Evolutionary conservation across 805 yeast genomes (phyloP), one percentile per base, ranked within the genome.

Genomic region (Diddensiella caesifluorescens): DNA sequence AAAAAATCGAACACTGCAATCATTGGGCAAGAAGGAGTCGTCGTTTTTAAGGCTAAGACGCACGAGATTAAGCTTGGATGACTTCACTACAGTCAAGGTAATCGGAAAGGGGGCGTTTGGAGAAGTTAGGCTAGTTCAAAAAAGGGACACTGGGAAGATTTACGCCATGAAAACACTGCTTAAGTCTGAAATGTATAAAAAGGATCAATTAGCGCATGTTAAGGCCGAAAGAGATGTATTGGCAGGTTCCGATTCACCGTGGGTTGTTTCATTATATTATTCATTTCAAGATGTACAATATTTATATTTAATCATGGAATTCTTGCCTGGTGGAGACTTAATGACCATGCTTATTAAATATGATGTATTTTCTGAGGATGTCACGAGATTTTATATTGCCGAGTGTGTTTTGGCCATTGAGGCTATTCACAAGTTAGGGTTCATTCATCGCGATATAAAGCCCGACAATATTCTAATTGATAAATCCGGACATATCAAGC

Each of bases 41-140:
- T 89, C 84, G 48, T 88, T 84, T 53, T 67, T 89, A 57, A 74
- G 97, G 48, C 71, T 88, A 42, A 69, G 96, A 52, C 75, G 97
- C 61, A 88, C 96, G 0, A 75, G 88, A 56, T 69, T 88, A 41
- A 74, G 87, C 1, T 68, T 87, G 32, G 92, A 83, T 30, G 97
- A 88, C 64, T 85, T 88, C 64, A 75, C 71, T 45, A 88, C 96
- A 1, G 94, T 88, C 41, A 87, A 87, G 63, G 95, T 83, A 26
- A 75, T 79, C 50, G 98, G 98, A 38, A 92, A 92, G 61, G 98
- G 98, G 49, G 96, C 98, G 0, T 92, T 92, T 67, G 98, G 98
- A 48, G 97, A 88, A 59, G 98, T 92, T 26, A 75, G 97, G 48
- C 69, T 92, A 41, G 97, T 92, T 10, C 97, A 92, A 59, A 90